A percentile compares a stretch with the other conserved stretches of the same genome.
phyloP scores from a whole-genome alignment of 768 basidiomycete genomes.

The Psilocybe tampanensis region DNA sequence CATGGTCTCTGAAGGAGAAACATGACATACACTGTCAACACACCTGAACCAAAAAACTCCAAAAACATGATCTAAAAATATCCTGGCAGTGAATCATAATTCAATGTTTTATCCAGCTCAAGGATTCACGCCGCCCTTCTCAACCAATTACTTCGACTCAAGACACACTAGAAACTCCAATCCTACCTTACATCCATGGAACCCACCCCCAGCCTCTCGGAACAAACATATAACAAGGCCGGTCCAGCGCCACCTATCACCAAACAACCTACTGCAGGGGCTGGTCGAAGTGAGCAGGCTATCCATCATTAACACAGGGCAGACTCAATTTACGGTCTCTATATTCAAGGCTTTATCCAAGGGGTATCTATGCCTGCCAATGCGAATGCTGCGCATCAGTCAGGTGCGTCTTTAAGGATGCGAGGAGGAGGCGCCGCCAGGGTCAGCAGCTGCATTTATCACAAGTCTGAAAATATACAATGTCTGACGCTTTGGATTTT shows the following conservation, averaged over 20 bases:
- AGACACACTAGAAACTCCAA: neutral
- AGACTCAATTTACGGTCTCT: neutral
- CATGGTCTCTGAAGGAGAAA: too few relatives aligned
- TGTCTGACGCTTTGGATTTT: neutral
- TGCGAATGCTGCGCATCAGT: slow-evolving; percentile 11
- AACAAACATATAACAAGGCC: neutral
- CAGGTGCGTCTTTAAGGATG: slow-evolving; percentile 6
- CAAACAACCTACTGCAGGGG: neutral
- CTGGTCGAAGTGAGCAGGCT: neutral
- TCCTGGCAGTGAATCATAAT: too few relatives aligned
- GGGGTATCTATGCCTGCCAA: slow-evolving; percentile 21
- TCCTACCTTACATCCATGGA: neutral
- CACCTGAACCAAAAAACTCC: too few relatives aligned
- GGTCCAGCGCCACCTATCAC: neutral
- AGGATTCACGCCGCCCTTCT: too few relatives aligned
- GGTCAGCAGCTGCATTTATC: too few relatives aligned
- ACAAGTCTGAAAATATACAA: neutral
- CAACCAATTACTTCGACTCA: neutral
- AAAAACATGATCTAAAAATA: too few relatives aligned
- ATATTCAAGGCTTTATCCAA: slow-evolving; percentile 7
- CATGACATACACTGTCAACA: too few relatives aligned
- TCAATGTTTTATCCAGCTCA: too few relatives aligned
- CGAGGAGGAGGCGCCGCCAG: slow-evolving; percentile 16
- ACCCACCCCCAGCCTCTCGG: neutral
- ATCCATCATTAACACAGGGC: neutral